Base-by-base conservation (phyloP, 129 eudicot genomes). In the Logfia minima region DNA sequence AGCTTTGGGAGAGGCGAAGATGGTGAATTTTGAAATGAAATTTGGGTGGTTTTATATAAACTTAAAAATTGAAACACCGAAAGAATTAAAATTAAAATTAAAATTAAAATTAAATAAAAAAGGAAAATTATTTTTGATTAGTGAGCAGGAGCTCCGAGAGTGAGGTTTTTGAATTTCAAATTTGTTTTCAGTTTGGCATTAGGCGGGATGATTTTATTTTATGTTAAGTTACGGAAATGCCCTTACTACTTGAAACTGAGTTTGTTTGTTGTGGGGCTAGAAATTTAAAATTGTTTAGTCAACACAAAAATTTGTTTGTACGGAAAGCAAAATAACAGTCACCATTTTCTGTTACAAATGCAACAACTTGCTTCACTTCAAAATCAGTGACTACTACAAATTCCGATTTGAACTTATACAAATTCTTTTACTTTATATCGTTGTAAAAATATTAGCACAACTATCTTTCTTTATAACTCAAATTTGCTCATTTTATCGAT, bases 21-120 rank as follows among this genome's bases (percentile, higher is more conserved):
- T 72, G 78, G 78, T 16, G 83, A 79, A 53, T 3, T 73, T 80
- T 80, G 62, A 73, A 80, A 53, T 53, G 74, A 73, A 72, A 72
- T 14, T 72, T 53, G 53, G 83, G 83, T 69, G 83, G 83, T 64
- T 65, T 69, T 80, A 72, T 65, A 26, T 72, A 64, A 52, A 19
- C 14, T 1, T 7, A 34, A 71, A 71, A 71, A 63, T 48, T 55
- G 6, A 56, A 76, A 19, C 23, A 56, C 37, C 5, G 6, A 37
- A 53, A 68, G 21, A 8, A 68, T 34, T 68, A 14, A 31, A 53
- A 9, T 67, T 68, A 24, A 24, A 24, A 24, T 24, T 24, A 24
- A 24, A 24, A 24, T 24, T 24, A n/a, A n/a, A n/a, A n/a, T n/a
- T 19, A 6, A 23, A 45, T 16, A 62, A 71, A 61, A 70, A 8